phyloP scores from a whole-genome alignment of 2,329 filamentous ascomycete species.

The Lasiodiplodia hormozganensis region DNA sequence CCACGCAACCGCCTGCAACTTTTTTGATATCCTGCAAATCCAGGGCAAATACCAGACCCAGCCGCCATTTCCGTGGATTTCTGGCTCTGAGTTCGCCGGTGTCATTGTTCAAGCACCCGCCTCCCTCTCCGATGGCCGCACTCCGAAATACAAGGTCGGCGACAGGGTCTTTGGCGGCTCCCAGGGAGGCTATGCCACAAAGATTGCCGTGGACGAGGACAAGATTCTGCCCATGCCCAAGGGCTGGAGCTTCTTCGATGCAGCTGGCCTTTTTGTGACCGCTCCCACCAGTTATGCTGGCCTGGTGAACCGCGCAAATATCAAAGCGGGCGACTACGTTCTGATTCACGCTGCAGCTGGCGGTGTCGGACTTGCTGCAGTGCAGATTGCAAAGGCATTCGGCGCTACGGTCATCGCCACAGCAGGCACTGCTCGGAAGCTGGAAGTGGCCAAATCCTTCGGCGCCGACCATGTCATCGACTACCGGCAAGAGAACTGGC shows the following conservation, averaged over 20 bases:
- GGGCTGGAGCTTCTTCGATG: conserved; percentile 84
- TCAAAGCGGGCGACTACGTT: conserved; percentile 81
- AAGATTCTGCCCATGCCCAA: conserved; percentile 75
- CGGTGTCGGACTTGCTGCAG: conserved; percentile 87
- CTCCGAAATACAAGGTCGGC: conserved; percentile 74
- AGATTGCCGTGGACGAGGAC: conserved; percentile 71
- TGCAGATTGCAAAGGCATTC: conserved; percentile 91
- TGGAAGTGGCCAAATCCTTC: conserved; percentile 77
- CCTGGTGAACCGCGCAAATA: conserved; percentile 76
- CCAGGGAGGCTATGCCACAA: conserved; percentile 86
- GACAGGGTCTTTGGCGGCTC: conserved; percentile 84
- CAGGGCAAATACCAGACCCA: conserved; percentile 96
- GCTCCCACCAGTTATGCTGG: conserved; percentile 89
- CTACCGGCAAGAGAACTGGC: conserved; percentile 71
- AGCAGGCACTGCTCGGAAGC: conserved; percentile 79
- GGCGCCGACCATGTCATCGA: conserved; percentile 86
- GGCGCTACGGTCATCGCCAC: conserved; percentile 95
- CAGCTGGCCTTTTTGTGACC: conserved; percentile 89
- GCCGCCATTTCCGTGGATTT: conserved; percentile 85
- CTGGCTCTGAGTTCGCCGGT: conserved; percentile 87
- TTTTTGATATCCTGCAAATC: conserved; percentile 96
- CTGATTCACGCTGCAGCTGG: conserved; percentile 92
- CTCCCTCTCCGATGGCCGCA: conserved; percentile 48
- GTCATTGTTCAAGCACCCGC: conserved; percentile 72
- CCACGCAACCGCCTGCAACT: conserved; percentile 88